These are phyloP conservation scores for Tephrocybe sp. DNA, from an alignment of 768 basidiomycete species.

Conservation along the genomic window DNA sequence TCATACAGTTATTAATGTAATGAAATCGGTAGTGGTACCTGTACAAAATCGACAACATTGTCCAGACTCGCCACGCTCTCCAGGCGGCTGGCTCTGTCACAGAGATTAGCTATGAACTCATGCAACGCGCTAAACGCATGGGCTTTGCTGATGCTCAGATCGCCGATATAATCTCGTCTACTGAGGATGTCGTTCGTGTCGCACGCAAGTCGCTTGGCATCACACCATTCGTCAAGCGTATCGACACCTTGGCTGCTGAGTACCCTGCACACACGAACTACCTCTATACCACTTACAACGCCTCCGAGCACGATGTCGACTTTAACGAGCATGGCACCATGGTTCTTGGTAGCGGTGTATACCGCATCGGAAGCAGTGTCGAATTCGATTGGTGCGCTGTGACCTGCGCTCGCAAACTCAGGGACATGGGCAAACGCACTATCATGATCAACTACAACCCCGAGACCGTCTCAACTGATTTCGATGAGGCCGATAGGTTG, in stretches of 20 bases:
- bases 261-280: conserved; percentile 99
- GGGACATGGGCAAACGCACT: conserved; percentile 91
- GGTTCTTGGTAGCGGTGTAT: conserved; percentile 97
- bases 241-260: conserved; percentile 98
- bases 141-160: conserved; percentile 96
- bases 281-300: conserved; percentile 99
- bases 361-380: conserved; percentile 97
- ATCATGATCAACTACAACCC: conserved; percentile 99
- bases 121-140: conserved; percentile 88
- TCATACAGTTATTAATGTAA: neutral
- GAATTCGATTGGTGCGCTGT: conserved; percentile 99
- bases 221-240: conserved; percentile 98
- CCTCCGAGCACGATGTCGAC: conserved; percentile 90
- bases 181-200: conserved; percentile 79
- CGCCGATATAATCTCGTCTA: conserved; percentile 71
- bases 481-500: conserved; percentile 97
- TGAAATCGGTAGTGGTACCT: conserved; percentile 79
- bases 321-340: conserved; percentile 98
- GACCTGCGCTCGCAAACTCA: conserved; percentile 90
- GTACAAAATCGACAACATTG: conserved; percentile 98
- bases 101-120: conserved; percentile 69
- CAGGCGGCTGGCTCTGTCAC: conserved; percentile 70
- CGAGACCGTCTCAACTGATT: conserved; percentile 98
- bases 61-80: conserved; percentile 79
- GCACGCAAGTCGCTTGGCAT: conserved; percentile 85